Base-by-base conservation (phyloP, 305 asterid species). In the Rubia balearica region DNA sequence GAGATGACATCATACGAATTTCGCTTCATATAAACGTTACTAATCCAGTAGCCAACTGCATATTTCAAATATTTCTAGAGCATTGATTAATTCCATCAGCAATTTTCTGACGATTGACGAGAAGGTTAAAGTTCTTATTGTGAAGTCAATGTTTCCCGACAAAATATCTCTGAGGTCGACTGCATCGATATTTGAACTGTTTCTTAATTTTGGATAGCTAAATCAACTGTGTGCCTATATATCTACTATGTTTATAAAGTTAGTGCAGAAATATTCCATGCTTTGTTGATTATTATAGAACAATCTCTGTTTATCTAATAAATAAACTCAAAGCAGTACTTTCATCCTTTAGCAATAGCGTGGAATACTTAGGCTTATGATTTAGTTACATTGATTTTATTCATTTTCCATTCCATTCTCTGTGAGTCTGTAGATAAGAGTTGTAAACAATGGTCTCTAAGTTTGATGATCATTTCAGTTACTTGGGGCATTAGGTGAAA, bases 41-140 rank as follows among this genome's bases (percentile, higher is more conserved):
- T n/a, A n/a, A n/a, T 69, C 67, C 81, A 93, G 98, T 83, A 97
- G 98, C 68, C 75, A 90, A 84, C 83, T 93, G 80, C 98, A 93
- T 81, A 85, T 93, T 77, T 88, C 96, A 19, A 93, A 88, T 74
- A 85, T 91, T 73, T 75, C 85, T 57, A 84, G 67, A 16, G 92
- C 82, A 66, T 76, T 81, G 71, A 65, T 89, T 70, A 57, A 81
- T 33, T 86, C 98, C 46, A 90, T 91, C 24, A 71, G 85, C 72
- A 89, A 89, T 77, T 17, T 88, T 75, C 83, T 93, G 45, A 79
- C 87, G 21, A 84, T 90, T 73, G 94, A 81, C 77, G 96, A 93
- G 68, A 82, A 77, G 82, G 96, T 93, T 69, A 90, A 89, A 80
- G 97, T 83, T 79, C 84, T 93, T 56, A 96, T 93, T 19, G 78